Percentiles rank a stretch among this genome's conserved stretches.
Evolutionary conservation across 1,284 basidiomycete genomes (phyloP).

Genomic region (Sporisorium iseilematis-ciliati): DNA sequence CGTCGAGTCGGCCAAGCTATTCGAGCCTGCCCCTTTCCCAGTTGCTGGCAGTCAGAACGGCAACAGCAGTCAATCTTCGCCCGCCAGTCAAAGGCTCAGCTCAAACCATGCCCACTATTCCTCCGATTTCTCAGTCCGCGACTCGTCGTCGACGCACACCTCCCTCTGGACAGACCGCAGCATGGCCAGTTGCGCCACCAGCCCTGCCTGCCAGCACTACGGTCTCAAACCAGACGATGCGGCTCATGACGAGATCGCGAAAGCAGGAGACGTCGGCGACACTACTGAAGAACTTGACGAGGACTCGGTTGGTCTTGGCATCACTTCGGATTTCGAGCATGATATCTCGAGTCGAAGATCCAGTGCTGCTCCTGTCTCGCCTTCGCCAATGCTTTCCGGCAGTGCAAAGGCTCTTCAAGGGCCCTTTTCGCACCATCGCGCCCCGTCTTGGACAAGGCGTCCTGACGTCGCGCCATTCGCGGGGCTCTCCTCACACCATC

Average conservation of each 20-base stretch:
- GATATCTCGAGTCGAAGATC: constrained; percentile 30
- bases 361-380: constrained; percentile 21
- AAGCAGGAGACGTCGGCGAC: constrained; percentile 10
- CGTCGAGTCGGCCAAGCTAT: constrained; percentile 7
- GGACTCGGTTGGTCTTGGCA: constrained; percentile 43
- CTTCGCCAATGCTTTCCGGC: constrained; percentile 17
- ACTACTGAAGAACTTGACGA: constrained; percentile 45
- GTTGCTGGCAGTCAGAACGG: constrained; percentile 2
- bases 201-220: constrained; percentile 36
- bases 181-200: constrained; percentile 39
- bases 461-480: constrained; percentile 21
- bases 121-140: constrained; percentile 36
- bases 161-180: constrained; percentile 50
- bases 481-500: constrained; percentile 5
- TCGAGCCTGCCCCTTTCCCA: constrained; percentile 20
- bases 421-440: constrained; percentile 54
- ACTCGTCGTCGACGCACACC: constrained; percentile 39
- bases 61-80: constrained; percentile 16
- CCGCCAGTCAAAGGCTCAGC: constrained; percentile 24
- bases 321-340: constrained; percentile 42
- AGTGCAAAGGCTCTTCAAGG: constrained; percentile 30
- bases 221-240: constrained; percentile 15
- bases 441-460: constrained; percentile 50
- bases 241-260: neutral
- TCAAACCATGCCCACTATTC: constrained; percentile 30